Evolutionary conservation across 2,329 filamentous ascomycete species (phyloP).

Genomic region (Colletotrichum horii): DNA sequence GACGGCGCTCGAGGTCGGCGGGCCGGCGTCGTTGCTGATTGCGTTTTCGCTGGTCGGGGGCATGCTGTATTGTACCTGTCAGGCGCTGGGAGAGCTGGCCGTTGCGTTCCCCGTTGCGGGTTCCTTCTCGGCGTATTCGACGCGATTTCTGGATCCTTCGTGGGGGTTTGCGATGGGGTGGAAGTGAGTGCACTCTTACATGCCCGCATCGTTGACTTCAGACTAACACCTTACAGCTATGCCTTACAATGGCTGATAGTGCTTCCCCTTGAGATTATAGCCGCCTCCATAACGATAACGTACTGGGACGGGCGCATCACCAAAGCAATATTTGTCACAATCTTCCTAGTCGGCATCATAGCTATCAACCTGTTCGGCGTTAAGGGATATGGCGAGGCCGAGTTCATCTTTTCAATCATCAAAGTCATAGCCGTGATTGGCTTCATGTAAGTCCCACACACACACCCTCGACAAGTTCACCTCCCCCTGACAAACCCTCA

Average conservation of each 20-base stretch:
- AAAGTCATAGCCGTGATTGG: conserved; percentile 87
- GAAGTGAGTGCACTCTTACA: conserved; percentile 67
- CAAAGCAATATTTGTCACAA: conserved; percentile 78
- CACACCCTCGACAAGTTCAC: neutral
- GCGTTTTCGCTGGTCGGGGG: conserved; percentile 80
- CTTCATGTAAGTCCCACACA: conserved; percentile 72
- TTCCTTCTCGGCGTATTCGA: conserved; percentile 91
- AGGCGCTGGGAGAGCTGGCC: conserved; percentile 89
- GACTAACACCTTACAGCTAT: conserved; percentile 58
- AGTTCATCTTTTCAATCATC: conserved; percentile 85
- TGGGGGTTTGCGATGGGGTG: conserved; percentile 97
- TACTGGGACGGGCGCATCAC: conserved; percentile 75
- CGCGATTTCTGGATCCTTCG: conserved; percentile 88
- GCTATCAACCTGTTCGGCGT: conserved; percentile 88
- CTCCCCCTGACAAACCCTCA: conserved; percentile 2
- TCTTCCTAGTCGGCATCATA: conserved; percentile 81
- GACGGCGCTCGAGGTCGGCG: conserved; percentile 71
- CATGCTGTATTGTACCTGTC: conserved; percentile 92
- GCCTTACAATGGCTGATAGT: conserved; percentile 87
- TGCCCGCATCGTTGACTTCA: neutral
- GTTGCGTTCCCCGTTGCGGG: conserved; percentile 90
- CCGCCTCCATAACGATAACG: conserved; percentile 81
- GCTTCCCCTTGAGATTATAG: conserved; percentile 84
- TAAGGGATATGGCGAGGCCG: conserved; percentile 86
- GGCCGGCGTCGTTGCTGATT: conserved; percentile 78